These are phyloP conservation scores for Penicillium dipodomyicola DNA, from an alignment of 495 filamentous ascomycete genomes.

Conservation along the genomic window DNA sequence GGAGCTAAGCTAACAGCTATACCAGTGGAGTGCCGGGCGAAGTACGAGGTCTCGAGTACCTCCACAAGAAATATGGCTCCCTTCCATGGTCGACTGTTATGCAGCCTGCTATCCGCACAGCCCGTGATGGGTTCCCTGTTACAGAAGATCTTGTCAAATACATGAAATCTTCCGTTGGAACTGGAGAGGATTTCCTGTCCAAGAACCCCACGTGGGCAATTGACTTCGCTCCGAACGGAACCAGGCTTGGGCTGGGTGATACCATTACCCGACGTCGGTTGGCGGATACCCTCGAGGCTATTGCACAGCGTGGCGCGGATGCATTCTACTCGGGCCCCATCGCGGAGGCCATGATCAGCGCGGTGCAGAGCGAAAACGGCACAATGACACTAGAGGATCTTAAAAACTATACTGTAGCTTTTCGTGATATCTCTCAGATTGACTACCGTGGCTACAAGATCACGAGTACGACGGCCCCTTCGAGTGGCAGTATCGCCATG, in stretches of 20 bases:
- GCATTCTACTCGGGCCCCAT: slow-evolving; percentile 74
- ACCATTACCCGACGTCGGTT: slow-evolving; percentile 75
- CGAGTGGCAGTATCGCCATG: slow-evolving; percentile 68
- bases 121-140: slow-evolving; percentile 70
- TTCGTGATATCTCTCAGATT: slow-evolving; percentile 61
- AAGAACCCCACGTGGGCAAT: slow-evolving; percentile 74
- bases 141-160: slow-evolving; percentile 67
- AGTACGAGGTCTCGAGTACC: slow-evolving; percentile 68
- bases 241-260: slow-evolving; percentile 65
- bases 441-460: slow-evolving; percentile 70
- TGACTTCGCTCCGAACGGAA: slow-evolving; percentile 85
- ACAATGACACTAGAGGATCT: slow-evolving; percentile 83
- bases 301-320: slow-evolving; percentile 66
- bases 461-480: slow-evolving; percentile 66
- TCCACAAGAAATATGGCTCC: slow-evolving; percentile 70
- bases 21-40: slow-evolving; percentile 77
- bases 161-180: slow-evolving; percentile 51
- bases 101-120: slow-evolving; percentile 68
- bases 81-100: slow-evolving; percentile 70
- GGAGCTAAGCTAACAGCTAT: not conserved
- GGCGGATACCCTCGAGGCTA: slow-evolving; percentile 71
- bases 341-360: slow-evolving; percentile 69
- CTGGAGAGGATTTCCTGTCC: slow-evolving; percentile 59
- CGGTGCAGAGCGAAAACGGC: slow-evolving; percentile 63
- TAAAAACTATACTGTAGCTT: slow-evolving; percentile 60